phyloP scores from a whole-genome alignment of 306 rosid genomes.

The Betula pendula region DNA sequence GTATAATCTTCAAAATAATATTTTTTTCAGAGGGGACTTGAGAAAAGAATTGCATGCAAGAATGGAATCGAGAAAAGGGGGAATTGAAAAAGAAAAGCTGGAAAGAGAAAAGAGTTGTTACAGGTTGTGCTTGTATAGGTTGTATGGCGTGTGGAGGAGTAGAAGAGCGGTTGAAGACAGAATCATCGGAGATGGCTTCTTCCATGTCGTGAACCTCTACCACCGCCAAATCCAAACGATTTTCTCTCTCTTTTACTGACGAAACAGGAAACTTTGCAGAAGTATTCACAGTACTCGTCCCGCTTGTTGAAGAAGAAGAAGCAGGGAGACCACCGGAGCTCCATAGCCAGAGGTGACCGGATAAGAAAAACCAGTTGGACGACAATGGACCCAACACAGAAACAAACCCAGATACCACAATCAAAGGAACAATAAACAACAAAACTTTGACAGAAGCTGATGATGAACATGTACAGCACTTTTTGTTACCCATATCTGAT shows the following conservation, averaged over 20 bases:
- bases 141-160: slow-evolving; percentile 50
- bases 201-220: slow-evolving; percentile 30
- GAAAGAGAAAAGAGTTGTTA: slow-evolving; percentile 15
- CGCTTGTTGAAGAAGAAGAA: slow-evolving; percentile 24
- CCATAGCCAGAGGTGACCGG: slow-evolving; percentile 20
- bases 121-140: slow-evolving; percentile 33
- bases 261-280: slow-evolving; percentile 14
- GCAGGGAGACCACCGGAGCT: slow-evolving; percentile 31
- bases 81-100: background rate
- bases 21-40: background rate
- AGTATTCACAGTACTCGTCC: no score
- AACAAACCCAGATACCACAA: slow-evolving; percentile 53
- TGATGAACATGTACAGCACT: slow-evolving; percentile 27
- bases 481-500: slow-evolving; percentile 25
- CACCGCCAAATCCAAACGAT: slow-evolving; percentile 37
- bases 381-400: slow-evolving; percentile 52
- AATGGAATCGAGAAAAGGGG: background rate
- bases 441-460: slow-evolving; percentile 43
- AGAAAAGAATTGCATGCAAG: background rate
- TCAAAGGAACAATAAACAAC: slow-evolving; percentile 51
- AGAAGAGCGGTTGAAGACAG: slow-evolving; percentile 43
- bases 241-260: slow-evolving; percentile 18
- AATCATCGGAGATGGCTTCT: slow-evolving; percentile 53
- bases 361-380: slow-evolving; percentile 32
- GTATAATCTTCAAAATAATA: background rate